Evolutionary conservation across 73 alveolate genomes (phyloP).

Genomic region (Uronychia binucleata): DNA sequence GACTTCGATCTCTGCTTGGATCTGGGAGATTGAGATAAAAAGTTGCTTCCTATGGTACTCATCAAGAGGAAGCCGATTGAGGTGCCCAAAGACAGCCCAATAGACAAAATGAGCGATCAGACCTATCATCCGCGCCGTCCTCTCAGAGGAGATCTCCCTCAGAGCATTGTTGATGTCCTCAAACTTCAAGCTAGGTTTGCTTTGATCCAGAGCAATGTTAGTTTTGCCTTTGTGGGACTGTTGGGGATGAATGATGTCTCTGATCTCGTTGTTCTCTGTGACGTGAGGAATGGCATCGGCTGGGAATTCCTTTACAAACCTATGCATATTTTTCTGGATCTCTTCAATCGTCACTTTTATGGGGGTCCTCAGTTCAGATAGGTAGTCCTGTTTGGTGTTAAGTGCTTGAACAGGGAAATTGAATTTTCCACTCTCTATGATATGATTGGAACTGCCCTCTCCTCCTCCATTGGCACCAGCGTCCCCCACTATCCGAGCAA

Average conservation of each 20-base stretch:
- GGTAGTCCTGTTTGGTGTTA: constrained; percentile 26
- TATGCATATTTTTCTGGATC: constrained; percentile 39
- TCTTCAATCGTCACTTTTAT: constrained; percentile 39
- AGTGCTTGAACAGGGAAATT: not conserved
- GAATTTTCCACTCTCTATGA: not conserved
- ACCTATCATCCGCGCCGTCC: constrained; percentile 52
- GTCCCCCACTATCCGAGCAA: not conserved
- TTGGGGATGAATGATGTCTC: constrained; percentile 41
- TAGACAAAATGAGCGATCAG: constrained; percentile 53
- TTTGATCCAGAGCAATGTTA: not conserved
- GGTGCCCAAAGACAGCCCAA: constrained; percentile 63
- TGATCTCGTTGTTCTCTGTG: constrained; percentile 49
- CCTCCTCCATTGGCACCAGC: not conserved
- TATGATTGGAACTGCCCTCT: not conserved
- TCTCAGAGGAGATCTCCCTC: constrained; percentile 35
- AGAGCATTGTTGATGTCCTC: constrained; percentile 25
- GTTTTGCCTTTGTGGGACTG: not conserved
- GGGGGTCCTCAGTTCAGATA: constrained; percentile 44
- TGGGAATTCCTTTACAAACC: constrained; percentile 57
- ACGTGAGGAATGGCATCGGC: constrained; percentile 44
- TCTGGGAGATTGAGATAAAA: constrained; percentile 42
- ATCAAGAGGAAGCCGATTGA: constrained; percentile 52
- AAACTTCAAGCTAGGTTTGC: not conserved
- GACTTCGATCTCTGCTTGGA: constrained; percentile 40
- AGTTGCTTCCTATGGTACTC: constrained; percentile 38